Base-by-base conservation (phyloP, 164 flowering plant species). In the Annona cherimola region DNA sequence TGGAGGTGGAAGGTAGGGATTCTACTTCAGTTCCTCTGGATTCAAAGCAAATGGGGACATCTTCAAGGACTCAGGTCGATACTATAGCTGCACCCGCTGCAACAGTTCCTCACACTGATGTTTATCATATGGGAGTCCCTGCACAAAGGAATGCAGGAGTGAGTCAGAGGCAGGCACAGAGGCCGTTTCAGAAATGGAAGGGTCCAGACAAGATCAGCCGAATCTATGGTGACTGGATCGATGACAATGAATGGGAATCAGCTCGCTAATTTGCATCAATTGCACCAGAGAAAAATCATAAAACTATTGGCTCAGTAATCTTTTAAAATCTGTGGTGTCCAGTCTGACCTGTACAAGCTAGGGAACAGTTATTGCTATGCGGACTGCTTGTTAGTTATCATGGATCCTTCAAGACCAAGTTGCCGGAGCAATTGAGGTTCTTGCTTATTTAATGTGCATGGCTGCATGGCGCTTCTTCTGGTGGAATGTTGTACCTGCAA, bases 221-320 rank as follows among this genome's bases (percentile, higher is more conserved):
- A 81, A 96, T 96, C 80, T 95, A 95, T 76, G 99, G 99, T 69
- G 99, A 96, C 71, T 96, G 99, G 99, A 93, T 96, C 40, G 99
- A 95, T 69, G 99, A 93, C 74, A 79, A 83, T 57, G 92, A 91
- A 74, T 84, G 76, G 71, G 83, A 81, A 4, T 67, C 73, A 43
- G 69, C 77, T 77, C 81, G 75, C 5, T 78, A 59, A 66, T 64
- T 65, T 50, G 39, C 8, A 50, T 4, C 16, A 9, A 59, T 26
- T 6, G 4, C 45, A 42, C 63, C 39, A 45, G 12, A 71, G 4
- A 20, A n/a, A 14, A 68, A 68, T 8, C 43, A 68, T 68, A 20
- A 44, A 66, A 66, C 18, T 63, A 39, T 41, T 50, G 57, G 57
- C 67, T 41, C 18, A n/a, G 18, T 14, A 41, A n/a, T n/a, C n/a